Evolutionary conservation across 2,329 filamentous ascomycete genomes (phyloP), one percentile per base, ranked within the genome.

Genomic region (Diaporthe sp.): DNA sequence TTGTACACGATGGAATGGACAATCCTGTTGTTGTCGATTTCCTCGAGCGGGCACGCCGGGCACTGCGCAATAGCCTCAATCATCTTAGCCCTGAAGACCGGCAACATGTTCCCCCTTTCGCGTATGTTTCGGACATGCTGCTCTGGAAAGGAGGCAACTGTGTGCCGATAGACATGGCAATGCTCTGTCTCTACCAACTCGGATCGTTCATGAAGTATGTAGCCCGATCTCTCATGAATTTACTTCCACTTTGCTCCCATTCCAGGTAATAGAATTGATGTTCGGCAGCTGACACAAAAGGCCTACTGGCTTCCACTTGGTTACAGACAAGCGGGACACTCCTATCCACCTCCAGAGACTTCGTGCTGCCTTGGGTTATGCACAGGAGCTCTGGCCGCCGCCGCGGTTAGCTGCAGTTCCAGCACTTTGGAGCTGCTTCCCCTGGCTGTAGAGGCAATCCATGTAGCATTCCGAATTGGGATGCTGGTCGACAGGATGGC

Each of bases 291-390:
- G 45, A 67, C 30, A 35, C 19, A 40, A 38, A 10, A 40, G 38
- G 38, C 38, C n/a, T 12, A 19, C 17, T 28, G 22, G 9, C 22
- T n/a, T n/a, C n/a, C 35, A 13, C 25, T 28, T 5, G 13, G 3
- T 35, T 17, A 52, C n/a, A 67, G 61, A 33, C 28, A 67, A 67
- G 61, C 38, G 12, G 61, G 30, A 47, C 2, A 8, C 12, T 25
- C 5, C 12, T 67, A 50, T 25, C 45, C 28, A 3, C 17, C 28
- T 1, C 28, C 45, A 10, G 9, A 50, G 22, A 25, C 22, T 38
- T 47, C 61, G 13, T 47, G 61, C 45, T 67, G 61, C n/a, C 61
- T 67, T 7, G 61, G 61, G 9, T 30, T 67, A 15, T 67, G 61
- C 30, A 67, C 61, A 33, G 61, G 61, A 4, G 61, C 61, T 8